These are phyloP conservation scores for Rhizopus microsporus DNA, from an alignment of 371 early-diverging fungal genomes.

Conservation along the genomic window DNA sequence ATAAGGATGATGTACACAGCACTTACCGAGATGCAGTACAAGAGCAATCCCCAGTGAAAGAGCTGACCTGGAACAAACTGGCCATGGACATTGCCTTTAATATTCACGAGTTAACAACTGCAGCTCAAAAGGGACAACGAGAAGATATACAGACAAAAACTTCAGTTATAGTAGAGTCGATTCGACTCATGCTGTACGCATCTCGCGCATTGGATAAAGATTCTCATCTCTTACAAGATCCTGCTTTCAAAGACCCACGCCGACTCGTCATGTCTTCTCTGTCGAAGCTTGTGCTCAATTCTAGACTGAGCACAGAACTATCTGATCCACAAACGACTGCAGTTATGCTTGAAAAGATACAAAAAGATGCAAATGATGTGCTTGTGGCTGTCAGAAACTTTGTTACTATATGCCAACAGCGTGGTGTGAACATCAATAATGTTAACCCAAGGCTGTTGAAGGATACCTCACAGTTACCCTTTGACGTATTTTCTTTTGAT, in stretches of 20 bases:
- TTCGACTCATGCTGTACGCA: constrained; percentile 81
- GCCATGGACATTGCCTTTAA: constrained; percentile 62
- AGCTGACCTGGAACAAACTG: constrained; percentile 31
- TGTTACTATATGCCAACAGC: constrained; percentile 71
- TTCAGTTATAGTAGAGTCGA: constrained; percentile 66
- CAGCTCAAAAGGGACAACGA: constrained; percentile 52
- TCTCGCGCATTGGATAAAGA: constrained; percentile 72
- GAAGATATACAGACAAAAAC: constrained; percentile 18
- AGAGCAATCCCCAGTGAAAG: constrained; percentile 8
- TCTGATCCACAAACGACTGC: constrained; percentile 45
- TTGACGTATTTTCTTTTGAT: constrained; percentile 3
- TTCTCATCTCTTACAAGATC: constrained; percentile 53
- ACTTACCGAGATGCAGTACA: not conserved
- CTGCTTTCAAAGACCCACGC: constrained; percentile 60
- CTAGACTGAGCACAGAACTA: constrained; percentile 78
- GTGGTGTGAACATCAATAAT: constrained; percentile 56
- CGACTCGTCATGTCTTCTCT: constrained; percentile 75
- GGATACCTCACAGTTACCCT: constrained; percentile 15
- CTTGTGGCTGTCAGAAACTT: constrained; percentile 75
- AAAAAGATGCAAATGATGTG: constrained; percentile 59
- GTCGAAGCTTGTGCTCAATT: constrained; percentile 80
- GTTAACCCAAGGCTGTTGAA: constrained; percentile 39
- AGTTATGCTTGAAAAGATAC: constrained; percentile 23
- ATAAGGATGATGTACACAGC: constrained; percentile 6
- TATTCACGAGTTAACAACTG: constrained; percentile 61